These are phyloP conservation scores for Suillus placidus DNA, from an alignment of 768 basidiomycete genomes.

Conservation along the genomic window DNA sequence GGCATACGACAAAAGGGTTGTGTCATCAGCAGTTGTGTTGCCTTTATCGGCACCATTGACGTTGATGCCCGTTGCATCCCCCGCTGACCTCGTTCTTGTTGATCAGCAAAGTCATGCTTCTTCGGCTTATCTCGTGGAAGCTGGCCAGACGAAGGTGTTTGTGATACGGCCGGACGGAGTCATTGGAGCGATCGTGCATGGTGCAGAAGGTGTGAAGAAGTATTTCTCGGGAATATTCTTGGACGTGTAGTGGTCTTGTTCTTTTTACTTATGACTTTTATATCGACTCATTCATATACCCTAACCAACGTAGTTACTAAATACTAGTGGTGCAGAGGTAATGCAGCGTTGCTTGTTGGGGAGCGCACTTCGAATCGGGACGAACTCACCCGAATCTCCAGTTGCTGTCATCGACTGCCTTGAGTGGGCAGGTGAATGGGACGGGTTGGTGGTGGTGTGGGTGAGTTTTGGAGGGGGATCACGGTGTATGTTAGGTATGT, in stretches of 20 bases:
- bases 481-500: too few relatives aligned
- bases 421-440: too few relatives aligned
- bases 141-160: slow-evolving; percentile 35
- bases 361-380: too few relatives aligned
- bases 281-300: too few relatives aligned
- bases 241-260: background rate
- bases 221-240: background rate
- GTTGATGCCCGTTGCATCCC: background rate
- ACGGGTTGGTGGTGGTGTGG: too few relatives aligned
- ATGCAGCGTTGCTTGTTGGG: too few relatives aligned
- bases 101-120: slow-evolving; percentile 40
- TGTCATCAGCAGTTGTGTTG: slow-evolving; percentile 9
- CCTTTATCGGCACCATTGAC: background rate
- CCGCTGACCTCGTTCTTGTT: slow-evolving; percentile 36
- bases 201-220: slow-evolving; percentile 18
- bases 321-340: too few relatives aligned
- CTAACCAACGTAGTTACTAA: too few relatives aligned
- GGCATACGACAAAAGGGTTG: background rate
- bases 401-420: too few relatives aligned
- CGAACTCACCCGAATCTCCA: too few relatives aligned
- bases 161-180: slow-evolving; percentile 27
- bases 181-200: slow-evolving; percentile 33
- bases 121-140: slow-evolving; percentile 35
- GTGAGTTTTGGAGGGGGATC: too few relatives aligned
- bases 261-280: background rate